These are phyloP conservation scores for Sugiyamaella chiloensis DNA, from an alignment of 805 yeast species.

Conservation along the genomic window DNA sequence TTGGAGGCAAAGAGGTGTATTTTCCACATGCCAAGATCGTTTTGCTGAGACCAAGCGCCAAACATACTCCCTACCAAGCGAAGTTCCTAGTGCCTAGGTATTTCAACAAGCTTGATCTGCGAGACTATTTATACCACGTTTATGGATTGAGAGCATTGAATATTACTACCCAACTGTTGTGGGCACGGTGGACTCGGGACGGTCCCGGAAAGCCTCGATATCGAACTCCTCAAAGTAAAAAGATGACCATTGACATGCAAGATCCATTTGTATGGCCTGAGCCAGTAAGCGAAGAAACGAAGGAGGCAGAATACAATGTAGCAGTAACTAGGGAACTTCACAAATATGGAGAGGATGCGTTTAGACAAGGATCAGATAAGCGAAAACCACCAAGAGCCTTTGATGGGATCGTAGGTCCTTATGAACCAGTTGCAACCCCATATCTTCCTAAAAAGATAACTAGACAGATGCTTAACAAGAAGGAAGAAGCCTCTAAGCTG, in stretches of 20 bases:
- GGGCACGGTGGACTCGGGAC: slow-evolving; percentile 64
- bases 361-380: slow-evolving; percentile 61
- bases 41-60: slow-evolving; percentile 86
- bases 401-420: slow-evolving; percentile 65
- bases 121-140: slow-evolving; percentile 88
- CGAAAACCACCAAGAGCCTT: slow-evolving; percentile 67
- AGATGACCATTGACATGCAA: slow-evolving; percentile 95
- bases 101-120: slow-evolving; percentile 88
- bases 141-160: slow-evolving; percentile 89
- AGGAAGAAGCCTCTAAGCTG: slow-evolving; percentile 34
- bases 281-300: slow-evolving; percentile 40
- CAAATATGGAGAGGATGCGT: slow-evolving; percentile 50
- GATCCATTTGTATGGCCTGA: slow-evolving; percentile 96
- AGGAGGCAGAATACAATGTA: slow-evolving; percentile 27
- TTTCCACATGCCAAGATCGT: slow-evolving; percentile 85
- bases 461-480: slow-evolving; percentile 46
- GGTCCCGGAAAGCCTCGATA: slow-evolving; percentile 60
- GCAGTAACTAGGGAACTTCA: slow-evolving; percentile 46
- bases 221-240: slow-evolving; percentile 78
- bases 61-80: slow-evolving; percentile 95
- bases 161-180: slow-evolving; percentile 80
- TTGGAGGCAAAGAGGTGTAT: slow-evolving; percentile 72
- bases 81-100: slow-evolving; percentile 91
- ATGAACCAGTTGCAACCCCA: slow-evolving; percentile 59
- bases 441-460: slow-evolving; percentile 53